Evolutionary conservation across 164 flowering plant species (phyloP).

Genomic region (Magnolia kwangsiensis): DNA sequence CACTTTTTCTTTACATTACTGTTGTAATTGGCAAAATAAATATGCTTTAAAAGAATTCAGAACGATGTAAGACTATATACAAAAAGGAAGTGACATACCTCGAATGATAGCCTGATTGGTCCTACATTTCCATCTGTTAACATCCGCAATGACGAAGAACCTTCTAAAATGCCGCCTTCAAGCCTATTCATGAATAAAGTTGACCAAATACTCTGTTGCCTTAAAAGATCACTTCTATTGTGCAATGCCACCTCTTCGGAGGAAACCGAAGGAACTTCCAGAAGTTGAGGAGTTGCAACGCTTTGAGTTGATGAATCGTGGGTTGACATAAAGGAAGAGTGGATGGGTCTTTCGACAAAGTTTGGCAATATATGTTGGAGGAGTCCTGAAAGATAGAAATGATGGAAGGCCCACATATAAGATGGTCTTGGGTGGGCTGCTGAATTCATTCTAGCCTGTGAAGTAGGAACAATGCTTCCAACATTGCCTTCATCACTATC

Average conservation of each 20-base stretch:
- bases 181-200: neutral
- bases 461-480: neutral
- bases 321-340: neutral
- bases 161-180: slow-evolving; percentile 1
- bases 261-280: neutral
- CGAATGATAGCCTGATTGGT: slow-evolving; percentile 2
- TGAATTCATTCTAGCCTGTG: neutral
- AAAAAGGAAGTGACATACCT: neutral
- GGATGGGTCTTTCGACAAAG: neutral
- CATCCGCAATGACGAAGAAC: neutral
- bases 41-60: too few relatives aligned
- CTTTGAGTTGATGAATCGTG: neutral
- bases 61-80: too few relatives aligned
- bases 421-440: neutral
- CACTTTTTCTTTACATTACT: too few relatives aligned
- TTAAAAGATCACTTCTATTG: neutral
- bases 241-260: neutral
- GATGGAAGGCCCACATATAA: neutral
- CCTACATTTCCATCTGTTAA: neutral
- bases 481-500: neutral
- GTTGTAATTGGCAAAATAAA: too few relatives aligned
- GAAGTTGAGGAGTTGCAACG: neutral
- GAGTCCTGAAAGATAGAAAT: neutral
- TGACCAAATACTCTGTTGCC: neutral
- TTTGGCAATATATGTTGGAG: neutral